Base-by-base conservation (phyloP, 768 basidiomycete species). In the Russula ochroleuca region DNA sequence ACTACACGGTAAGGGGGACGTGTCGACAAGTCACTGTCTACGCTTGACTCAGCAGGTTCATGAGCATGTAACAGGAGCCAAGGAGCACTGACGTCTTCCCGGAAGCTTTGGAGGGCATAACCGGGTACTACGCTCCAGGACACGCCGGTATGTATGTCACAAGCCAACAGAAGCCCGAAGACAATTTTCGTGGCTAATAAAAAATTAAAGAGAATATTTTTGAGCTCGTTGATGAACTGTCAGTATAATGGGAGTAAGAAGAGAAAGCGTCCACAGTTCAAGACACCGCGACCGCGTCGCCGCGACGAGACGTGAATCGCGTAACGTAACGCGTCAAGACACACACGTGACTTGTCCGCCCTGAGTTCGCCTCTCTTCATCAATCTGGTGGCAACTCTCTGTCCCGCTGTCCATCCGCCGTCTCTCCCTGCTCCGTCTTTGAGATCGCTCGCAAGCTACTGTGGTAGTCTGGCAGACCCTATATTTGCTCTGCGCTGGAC, bases 401-500 rank as follows among this genome's bases (percentile, higher is more conserved):
- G 11, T 43, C 41, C 55, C 55, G 55, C 55, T 37, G 55, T n/a
- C n/a, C 55, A 13, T 17, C 55, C n/a, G 25, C 21, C 23, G 15
- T 8, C 33, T 45, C 57, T 57, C 49, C 7, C 37, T 2, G 11
- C 49, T 45, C n/a, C 6, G 33, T 37, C 50, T 48, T 40, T 13
- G 50, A 53, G 35, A 59, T 49, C 37, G 11, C 51, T 40, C 37
- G 11, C 19, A n/a, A 47, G 41, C 41, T 47, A n/a, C 49, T 19
- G 33, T 17, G 25, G 40, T 37, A 15, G 31, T n/a, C 37, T 53
- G 51, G 37, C 45, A 48, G 37, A 35, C 25, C 40, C 35, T 60
- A 17, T 55, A 9, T 23, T 45, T 25, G 40, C 47, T 50, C 53
- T 11, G 63, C 63, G 63, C 63, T 64, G 63, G 63, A 61, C 63